Evolutionary conservation across 2,329 filamentous ascomycete species (phyloP), one percentile per base, ranked within the genome.

Genomic region (Phyllosticta paracitricarpa): DNA sequence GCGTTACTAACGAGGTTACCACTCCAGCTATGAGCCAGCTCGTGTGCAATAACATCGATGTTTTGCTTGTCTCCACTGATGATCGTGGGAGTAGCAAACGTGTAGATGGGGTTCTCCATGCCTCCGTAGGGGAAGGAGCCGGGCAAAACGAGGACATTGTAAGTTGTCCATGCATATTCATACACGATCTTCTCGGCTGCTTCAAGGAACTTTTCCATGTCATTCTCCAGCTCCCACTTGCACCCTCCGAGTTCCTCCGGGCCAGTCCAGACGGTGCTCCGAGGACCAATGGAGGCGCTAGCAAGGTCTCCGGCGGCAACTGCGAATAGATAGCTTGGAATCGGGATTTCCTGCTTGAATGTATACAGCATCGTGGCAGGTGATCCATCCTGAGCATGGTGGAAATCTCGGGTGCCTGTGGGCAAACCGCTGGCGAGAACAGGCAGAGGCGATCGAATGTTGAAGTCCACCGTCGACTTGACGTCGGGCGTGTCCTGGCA

Each of bases 401-500:
- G 68, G 54, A 81, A 82, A 55, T 82, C 78, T 25, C 77, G 78
- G 28, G 80, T 74, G 9, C 81, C 77, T 4, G 77, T 79, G 0
- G 82, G 80, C 19, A 97, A 81, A 61, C 94, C 94, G 69, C 91
- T 96, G 33, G 93, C 92, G 61, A 97, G 84, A n/a, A 97, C 92
- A 0, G 91, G 91, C 14, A 96, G 82, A 4, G 88, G 85, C 25
- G 91, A 97, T 26, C 86, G 86, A 70, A 99, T 88, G 69, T 87
- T 89, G 79, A 97, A 97, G 64, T 87, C 86, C 75, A 92, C 91
- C 1, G 91, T 95, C n/a, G 89, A 91, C 79, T 99, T 99, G 69
- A 97, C 89, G 72, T 97, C 93, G 2, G 94, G 94, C 0, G 94
- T 97, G 72, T 99, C 94, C 78, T 97, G 93, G 76, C 93, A 97